Evolutionary conservation across 495 filamentous ascomycete species (phyloP).

Genomic region (Neurospora tetraspora): DNA sequence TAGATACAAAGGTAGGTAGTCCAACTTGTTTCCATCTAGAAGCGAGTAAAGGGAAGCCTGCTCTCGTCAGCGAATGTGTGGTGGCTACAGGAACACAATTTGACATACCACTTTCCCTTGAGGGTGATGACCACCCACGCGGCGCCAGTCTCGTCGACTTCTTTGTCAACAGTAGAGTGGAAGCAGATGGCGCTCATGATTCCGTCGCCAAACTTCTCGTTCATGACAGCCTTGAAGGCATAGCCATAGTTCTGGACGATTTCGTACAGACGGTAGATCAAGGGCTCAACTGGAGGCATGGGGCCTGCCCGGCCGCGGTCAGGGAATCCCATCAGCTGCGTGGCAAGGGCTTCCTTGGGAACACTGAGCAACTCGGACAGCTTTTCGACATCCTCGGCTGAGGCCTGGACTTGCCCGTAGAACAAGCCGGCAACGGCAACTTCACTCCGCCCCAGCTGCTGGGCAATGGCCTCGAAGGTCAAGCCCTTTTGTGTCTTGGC

Average conservation of each 20-base stretch:
- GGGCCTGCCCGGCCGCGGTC: slow-evolving; percentile 76
- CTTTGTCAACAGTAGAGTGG: slow-evolving; percentile 89
- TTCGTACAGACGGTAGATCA: slow-evolving; percentile 92
- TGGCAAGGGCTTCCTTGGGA: slow-evolving; percentile 42
- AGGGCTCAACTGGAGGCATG: slow-evolving; percentile 89
- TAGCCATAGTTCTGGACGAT: slow-evolving; percentile 98
- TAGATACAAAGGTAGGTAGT: not conserved
- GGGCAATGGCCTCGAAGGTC: slow-evolving; percentile 72
- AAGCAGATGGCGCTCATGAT: slow-evolving; percentile 98
- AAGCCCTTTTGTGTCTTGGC: slow-evolving; percentile 68
- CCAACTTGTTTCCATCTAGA: slow-evolving; percentile 25
- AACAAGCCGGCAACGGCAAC: slow-evolving; percentile 89
- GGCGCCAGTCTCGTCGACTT: slow-evolving; percentile 69
- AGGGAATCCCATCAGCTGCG: slow-evolving; percentile 62
- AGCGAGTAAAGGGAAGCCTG: slow-evolving; percentile 56
- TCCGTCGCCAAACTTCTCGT: slow-evolving; percentile 98
- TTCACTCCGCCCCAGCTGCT: slow-evolving; percentile 71
- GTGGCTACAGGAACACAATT: slow-evolving; percentile 1
- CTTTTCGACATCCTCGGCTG: slow-evolving; percentile 63
- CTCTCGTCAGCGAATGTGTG: slow-evolving; percentile 3
- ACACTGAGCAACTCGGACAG: slow-evolving; percentile 61
- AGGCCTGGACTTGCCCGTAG: slow-evolving; percentile 84
- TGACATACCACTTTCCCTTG: slow-evolving; percentile 81
- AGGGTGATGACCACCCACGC: slow-evolving; percentile 80
- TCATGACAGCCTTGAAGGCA: slow-evolving; percentile 91